Evolutionary conservation across 768 basidiomycete genomes (phyloP).

Genomic region (Trametes maxima): DNA sequence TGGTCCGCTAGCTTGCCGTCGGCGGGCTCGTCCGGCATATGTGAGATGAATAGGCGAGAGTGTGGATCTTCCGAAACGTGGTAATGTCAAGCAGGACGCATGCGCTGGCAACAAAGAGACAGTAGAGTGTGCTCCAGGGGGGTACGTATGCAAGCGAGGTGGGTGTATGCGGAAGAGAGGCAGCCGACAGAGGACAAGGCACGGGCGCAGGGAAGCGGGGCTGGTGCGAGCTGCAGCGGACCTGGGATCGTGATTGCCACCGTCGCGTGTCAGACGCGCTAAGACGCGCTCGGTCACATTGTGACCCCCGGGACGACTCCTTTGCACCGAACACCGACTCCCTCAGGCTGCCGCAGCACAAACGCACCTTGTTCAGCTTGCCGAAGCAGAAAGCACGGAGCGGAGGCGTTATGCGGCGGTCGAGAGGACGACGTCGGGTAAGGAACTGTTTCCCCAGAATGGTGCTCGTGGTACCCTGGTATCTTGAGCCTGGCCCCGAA

Average conservation of each 20-base stretch:
- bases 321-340: background rate
- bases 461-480: too few relatives aligned
- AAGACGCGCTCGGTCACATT: conserved; percentile 19
- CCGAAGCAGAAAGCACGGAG: too few relatives aligned
- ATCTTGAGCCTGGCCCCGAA: too few relatives aligned
- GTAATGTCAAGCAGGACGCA: background rate
- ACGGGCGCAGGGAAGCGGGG: background rate
- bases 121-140: background rate
- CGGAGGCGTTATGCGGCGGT: too few relatives aligned
- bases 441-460: too few relatives aligned
- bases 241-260: background rate
- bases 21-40: conserved; percentile 1
- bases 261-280: conserved; percentile 19
- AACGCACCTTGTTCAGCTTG: too few relatives aligned
- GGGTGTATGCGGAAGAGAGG: background rate
- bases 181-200: background rate
- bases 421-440: too few relatives aligned
- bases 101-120: background rate
- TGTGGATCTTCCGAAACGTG: background rate
- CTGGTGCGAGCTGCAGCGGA: background rate
- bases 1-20: background rate
- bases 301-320: background rate
- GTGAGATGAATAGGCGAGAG: background rate
- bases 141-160: background rate
- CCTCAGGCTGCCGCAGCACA: too few relatives aligned